A percentile compares a stretch with the other conserved stretches of the same genome.
Conservation (phyloP, 83 land plant species). For the Picea abies region DNA sequence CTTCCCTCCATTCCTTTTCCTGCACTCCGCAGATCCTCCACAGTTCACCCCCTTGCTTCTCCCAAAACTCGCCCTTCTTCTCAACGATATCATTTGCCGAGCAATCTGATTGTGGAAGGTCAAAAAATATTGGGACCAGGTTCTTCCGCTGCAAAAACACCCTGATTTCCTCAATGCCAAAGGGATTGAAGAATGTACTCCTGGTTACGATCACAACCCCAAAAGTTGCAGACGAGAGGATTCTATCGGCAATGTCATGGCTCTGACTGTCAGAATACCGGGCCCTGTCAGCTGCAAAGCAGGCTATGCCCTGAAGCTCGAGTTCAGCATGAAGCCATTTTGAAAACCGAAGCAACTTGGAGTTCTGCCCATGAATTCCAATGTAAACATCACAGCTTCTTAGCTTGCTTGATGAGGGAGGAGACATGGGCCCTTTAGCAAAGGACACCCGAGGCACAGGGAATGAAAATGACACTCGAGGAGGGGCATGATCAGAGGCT, state of each 20-base stretch:
- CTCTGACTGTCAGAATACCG: slow-evolving; percentile 70
- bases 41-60: slow-evolving; percentile 44
- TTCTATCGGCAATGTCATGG: slow-evolving; percentile 81
- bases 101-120: slow-evolving; percentile 40
- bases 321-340: slow-evolving; percentile 91
- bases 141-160: slow-evolving; percentile 79
- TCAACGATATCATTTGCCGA: slow-evolving; percentile 44
- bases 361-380: slow-evolving; percentile 69
- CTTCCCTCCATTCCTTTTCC: slow-evolving; percentile 75
- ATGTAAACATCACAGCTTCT: slow-evolving; percentile 91
- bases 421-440: slow-evolving; percentile 52
- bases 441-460: slow-evolving; percentile 58
- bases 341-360: slow-evolving; percentile 55
- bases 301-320: slow-evolving; percentile 89
- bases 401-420: slow-evolving; percentile 53
- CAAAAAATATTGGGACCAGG: slow-evolving; percentile 80
- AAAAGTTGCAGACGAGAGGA: slow-evolving; percentile 73
- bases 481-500: slow-evolving; percentile 27
- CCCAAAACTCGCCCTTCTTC: slow-evolving; percentile 44
- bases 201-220: slow-evolving; percentile 70
- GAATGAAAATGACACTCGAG: slow-evolving; percentile 60
- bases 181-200: slow-evolving; percentile 52
- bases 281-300: slow-evolving; percentile 77
- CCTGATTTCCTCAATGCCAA: slow-evolving; percentile 73
- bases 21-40: slow-evolving; percentile 47